These are phyloP conservation scores for Asterophora parasitica DNA, from an alignment of 768 basidiomycete genomes.

Conservation along the genomic window DNA sequence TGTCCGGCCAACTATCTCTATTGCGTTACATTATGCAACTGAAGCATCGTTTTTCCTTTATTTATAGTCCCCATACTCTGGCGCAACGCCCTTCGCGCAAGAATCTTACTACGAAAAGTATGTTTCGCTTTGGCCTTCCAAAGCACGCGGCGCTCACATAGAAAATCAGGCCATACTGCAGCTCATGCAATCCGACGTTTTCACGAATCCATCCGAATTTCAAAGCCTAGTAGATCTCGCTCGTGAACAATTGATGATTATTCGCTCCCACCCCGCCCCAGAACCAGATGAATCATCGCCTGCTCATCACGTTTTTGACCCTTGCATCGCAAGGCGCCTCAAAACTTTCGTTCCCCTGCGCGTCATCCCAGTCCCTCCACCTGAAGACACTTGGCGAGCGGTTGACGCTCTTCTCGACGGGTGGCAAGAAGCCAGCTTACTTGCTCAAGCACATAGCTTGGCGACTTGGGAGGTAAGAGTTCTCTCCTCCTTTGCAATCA, in stretches of 20 bases:
- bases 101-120: conserved; percentile 60
- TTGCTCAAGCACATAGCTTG: conserved; percentile 41
- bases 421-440: conserved; percentile 45
- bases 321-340: conserved; percentile 59
- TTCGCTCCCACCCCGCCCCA: conserved; percentile 34
- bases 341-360: conserved; percentile 67
- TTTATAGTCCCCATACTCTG: conserved; percentile 40
- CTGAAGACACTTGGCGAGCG: conserved; percentile 47
- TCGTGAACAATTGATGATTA: conserved; percentile 33
- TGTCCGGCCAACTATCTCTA: conserved; percentile 25
- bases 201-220: conserved; percentile 32
- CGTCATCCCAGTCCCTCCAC: conserved; percentile 45
- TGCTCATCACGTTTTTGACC: conserved; percentile 57
- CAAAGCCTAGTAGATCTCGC: conserved; percentile 35
- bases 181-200: conserved; percentile 39
- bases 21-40: not conserved
- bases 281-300: conserved; percentile 40
- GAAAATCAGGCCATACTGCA: conserved; percentile 42
- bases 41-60: not conserved
- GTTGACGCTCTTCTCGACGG: conserved; percentile 48
- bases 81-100: conserved; percentile 45
- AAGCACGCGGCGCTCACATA: not conserved
- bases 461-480: conserved; percentile 58
- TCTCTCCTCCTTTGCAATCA: not conserved
- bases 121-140: conserved; percentile 1